phyloP scores from a whole-genome alignment of 177 flowering plant genomes.

The Telopea speciosissima region DNA sequence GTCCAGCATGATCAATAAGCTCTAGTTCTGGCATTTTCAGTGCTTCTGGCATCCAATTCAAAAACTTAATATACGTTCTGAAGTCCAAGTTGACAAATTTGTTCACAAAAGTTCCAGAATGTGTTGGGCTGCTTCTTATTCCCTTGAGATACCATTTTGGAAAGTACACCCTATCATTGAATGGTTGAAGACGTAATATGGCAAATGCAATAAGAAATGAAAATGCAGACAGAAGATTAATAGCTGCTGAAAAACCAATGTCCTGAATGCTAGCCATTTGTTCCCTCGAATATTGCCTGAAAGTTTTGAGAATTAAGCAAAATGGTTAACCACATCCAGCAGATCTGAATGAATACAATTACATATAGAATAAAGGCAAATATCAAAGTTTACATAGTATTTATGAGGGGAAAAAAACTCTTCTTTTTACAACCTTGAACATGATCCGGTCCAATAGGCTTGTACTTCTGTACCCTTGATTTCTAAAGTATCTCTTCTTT shows the following conservation, averaged over 20 bases:
- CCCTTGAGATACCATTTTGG: slow-evolving; percentile 83
- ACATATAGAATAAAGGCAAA: no score
- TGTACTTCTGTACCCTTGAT: no score
- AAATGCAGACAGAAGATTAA: slow-evolving; percentile 54
- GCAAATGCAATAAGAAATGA: slow-evolving; percentile 63
- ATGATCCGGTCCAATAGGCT: no score
- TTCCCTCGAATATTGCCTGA: background rate
- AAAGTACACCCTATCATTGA: slow-evolving; percentile 76
- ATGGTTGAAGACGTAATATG: slow-evolving; percentile 63
- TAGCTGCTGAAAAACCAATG: slow-evolving; percentile 54
- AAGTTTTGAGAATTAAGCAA: background rate
- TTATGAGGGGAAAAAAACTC: no score
- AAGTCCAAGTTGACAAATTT: slow-evolving; percentile 66
- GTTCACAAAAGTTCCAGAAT: slow-evolving; percentile 41
- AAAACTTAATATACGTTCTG: slow-evolving; percentile 49
- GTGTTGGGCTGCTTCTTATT: slow-evolving; percentile 51
- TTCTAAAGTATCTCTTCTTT: no score
- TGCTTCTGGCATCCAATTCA: slow-evolving; percentile 82
- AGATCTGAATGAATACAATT: background rate
- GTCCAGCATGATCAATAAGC: slow-evolving; percentile 81
- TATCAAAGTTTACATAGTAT: no score
- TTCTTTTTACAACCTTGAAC: no score
- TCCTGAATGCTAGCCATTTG: slow-evolving; percentile 61
- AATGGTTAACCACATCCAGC: background rate
- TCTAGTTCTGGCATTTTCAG: slow-evolving; percentile 75